A percentile compares a stretch with the other conserved stretches of the same genome.
Conservation (phyloP, 2,329 filamentous ascomycete genomes). For the Neodidymelliopsis sp. region DNA sequence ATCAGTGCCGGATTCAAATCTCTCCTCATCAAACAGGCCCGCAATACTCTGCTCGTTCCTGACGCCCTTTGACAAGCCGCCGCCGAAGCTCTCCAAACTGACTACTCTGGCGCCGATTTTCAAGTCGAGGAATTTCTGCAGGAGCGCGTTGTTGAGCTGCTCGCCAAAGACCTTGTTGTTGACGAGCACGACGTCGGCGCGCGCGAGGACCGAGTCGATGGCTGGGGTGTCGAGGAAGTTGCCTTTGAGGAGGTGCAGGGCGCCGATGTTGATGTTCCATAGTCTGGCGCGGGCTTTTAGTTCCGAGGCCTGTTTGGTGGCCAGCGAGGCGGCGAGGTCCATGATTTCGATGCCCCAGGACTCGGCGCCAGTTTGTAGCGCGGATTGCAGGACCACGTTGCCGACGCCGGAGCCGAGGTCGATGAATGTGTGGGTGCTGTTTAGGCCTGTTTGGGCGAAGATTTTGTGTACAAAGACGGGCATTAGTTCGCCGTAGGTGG, state of each 20-base stretch:
- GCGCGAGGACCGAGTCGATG: constrained; percentile 76
- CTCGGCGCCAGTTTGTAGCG: constrained; percentile 90
- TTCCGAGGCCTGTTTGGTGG: constrained; percentile 79
- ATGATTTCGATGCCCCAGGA: constrained; percentile 98
- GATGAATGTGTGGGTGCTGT: constrained; percentile 85
- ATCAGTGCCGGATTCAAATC: constrained; percentile 72
- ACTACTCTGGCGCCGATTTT: constrained; percentile 91
- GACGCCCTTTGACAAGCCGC: constrained; percentile 76
- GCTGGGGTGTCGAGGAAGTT: constrained; percentile 79
- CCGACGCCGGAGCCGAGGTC: constrained; percentile 96
- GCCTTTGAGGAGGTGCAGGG: constrained; percentile 79
- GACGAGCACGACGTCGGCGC: constrained; percentile 93
- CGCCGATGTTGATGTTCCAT: constrained; percentile 85
- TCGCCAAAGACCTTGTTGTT: constrained; percentile 98
- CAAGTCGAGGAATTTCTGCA: constrained; percentile 90
- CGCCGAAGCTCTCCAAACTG: constrained; percentile 85
- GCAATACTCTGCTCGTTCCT: constrained; percentile 81
- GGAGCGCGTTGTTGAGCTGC: constrained; percentile 81
- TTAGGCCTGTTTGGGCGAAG: constrained; percentile 78
- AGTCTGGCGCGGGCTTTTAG: constrained; percentile 84
- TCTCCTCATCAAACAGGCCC: constrained; percentile 80
- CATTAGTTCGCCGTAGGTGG: constrained; percentile 93
- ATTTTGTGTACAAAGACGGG: constrained; percentile 85
- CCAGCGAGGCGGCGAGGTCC: constrained; percentile 85
- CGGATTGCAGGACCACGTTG: constrained; percentile 93